Conservation (phyloP, 768 basidiomycete species). For the Tremella fuciformis region DNA sequence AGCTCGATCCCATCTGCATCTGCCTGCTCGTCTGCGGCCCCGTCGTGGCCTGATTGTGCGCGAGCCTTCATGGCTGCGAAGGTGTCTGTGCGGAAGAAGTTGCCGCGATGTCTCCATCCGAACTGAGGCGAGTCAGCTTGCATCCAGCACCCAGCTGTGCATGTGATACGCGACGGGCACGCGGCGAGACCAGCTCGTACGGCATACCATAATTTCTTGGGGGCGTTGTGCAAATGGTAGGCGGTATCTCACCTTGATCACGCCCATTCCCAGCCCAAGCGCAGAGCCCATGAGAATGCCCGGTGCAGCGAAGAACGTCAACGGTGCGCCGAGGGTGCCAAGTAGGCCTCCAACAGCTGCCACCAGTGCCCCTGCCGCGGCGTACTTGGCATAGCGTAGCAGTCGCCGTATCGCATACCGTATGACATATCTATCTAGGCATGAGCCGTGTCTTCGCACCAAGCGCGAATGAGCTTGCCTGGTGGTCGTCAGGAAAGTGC, state of each 20-base stretch:
- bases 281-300: constrained; percentile 36
- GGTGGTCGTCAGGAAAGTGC: constrained; percentile 35
- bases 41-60: constrained; percentile 34
- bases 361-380: constrained; percentile 31
- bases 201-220: neutral
- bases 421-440: constrained; percentile 33
- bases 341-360: constrained; percentile 31
- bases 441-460: neutral
- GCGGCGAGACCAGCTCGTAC: neutral
- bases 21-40: constrained; percentile 31
- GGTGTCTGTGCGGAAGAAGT: constrained; percentile 35
- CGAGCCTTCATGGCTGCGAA: constrained; percentile 34
- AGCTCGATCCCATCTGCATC: constrained; percentile 26
- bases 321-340: constrained; percentile 38
- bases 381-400: constrained; percentile 46
- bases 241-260: constrained; percentile 33
- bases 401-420: constrained; percentile 34
- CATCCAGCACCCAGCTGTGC: neutral
- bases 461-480: constrained; percentile 22
- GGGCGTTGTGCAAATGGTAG: neutral
- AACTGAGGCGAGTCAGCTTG: constrained; percentile 24
- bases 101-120: constrained; percentile 46
- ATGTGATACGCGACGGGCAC: neutral
- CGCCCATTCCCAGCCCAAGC: constrained; percentile 37
- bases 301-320: constrained; percentile 47